A percentile compares a stretch with the other conserved stretches of the same genome.
Conservation (phyloP, 148 eudicot genomes). For the Rhododendron simsii region DNA sequence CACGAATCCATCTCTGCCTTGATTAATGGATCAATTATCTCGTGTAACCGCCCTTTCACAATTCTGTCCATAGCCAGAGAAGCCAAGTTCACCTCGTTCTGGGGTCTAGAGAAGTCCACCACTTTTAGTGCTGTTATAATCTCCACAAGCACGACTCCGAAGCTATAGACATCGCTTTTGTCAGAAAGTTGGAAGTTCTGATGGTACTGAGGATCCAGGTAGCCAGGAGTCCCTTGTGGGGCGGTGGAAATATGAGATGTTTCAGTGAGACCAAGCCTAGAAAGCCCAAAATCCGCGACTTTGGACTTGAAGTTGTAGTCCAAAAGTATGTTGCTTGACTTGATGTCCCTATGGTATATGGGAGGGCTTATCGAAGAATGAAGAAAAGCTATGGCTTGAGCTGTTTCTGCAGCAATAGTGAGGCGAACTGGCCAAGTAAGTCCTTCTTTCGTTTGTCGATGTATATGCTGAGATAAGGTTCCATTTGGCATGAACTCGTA, state of each 20-base stretch:
- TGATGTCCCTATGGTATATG: conserved; percentile 70
- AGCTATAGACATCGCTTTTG: conserved; percentile 69
- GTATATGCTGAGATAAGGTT: conserved; percentile 54
- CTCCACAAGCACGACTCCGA: conserved; percentile 68
- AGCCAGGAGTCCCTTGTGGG: conserved; percentile 78
- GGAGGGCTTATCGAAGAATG: conserved; percentile 60
- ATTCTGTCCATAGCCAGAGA: conserved; percentile 43
- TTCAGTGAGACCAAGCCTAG: conserved; percentile 56
- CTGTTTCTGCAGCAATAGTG: conserved; percentile 49
- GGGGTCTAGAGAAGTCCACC: conserved; percentile 51
- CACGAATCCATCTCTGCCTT: conserved; percentile 24
- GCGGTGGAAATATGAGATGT: conserved; percentile 65
- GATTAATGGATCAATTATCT: conserved; percentile 54
- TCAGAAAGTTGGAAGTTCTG: conserved; percentile 62
- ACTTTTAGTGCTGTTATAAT: conserved; percentile 55
- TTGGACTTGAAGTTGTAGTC: conserved; percentile 53
- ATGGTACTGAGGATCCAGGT: conserved; percentile 78
- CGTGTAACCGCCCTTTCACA: conserved; percentile 38
- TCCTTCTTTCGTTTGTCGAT: conserved; percentile 29
- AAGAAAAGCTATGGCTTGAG: conserved; percentile 65
- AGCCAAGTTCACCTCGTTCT: conserved; percentile 59
- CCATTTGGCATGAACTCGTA: conserved; percentile 72
- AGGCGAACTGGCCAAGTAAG: conserved; percentile 54
- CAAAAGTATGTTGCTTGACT: conserved; percentile 68
- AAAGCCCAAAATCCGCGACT: conserved; percentile 79